Conservation (phyloP, 2,329 filamentous ascomycete genomes). For the Diaporthe ampelina region DNA sequence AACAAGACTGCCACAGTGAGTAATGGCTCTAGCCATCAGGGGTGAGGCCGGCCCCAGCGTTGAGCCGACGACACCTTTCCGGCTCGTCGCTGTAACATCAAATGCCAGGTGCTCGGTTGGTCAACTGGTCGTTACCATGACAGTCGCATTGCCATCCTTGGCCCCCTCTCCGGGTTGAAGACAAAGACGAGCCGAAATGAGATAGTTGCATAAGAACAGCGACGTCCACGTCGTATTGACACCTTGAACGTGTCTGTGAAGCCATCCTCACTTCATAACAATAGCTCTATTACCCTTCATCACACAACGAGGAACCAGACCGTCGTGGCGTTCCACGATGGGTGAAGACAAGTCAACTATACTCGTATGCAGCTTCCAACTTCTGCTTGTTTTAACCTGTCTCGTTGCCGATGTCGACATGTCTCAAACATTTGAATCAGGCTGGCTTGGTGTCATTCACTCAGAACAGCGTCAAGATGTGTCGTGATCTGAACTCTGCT, state of each 20-base stretch:
- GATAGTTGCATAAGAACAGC: slow-evolving; percentile 12
- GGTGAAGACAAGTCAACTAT: slow-evolving; percentile 25
- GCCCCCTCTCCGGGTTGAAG: slow-evolving; percentile 15
- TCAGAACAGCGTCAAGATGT: not conserved
- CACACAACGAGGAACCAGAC: not conserved
- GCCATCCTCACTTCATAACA: not conserved
- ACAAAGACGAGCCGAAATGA: not conserved
- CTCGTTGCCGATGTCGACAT: not conserved
- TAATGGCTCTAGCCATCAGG: not conserved
- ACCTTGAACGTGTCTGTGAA: not conserved
- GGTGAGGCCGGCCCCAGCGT: slow-evolving; percentile 10
- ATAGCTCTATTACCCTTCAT: not conserved
- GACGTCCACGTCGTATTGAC: not conserved
- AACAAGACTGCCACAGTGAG: not conserved
- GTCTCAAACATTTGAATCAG: not conserved
- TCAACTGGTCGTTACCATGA: not conserved
- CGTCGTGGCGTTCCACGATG: not conserved
- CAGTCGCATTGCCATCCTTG: not conserved
- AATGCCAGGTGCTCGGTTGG: slow-evolving; percentile 1
- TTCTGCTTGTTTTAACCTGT: not conserved
- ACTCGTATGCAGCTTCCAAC: not conserved
- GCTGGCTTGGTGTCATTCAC: not conserved
- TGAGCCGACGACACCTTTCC: slow-evolving; percentile 18
- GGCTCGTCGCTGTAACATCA: slow-evolving; percentile 14
- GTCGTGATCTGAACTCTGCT: not conserved